Conservation (phyloP, 2,329 filamentous ascomycete genomes). For the Diplocarpon mali region DNA sequence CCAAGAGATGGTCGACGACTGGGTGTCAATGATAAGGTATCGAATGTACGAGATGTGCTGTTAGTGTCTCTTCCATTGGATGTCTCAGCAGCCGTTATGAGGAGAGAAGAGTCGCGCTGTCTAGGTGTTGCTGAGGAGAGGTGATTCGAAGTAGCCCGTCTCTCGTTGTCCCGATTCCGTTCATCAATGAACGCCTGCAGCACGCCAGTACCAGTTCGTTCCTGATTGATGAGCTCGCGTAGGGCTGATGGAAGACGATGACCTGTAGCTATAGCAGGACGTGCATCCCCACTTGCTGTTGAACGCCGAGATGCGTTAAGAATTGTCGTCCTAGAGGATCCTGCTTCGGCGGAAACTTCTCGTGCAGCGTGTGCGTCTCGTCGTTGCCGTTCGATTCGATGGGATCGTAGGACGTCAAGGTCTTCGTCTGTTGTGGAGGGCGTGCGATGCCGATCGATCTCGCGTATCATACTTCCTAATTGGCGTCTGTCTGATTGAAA, state of each 20-base stretch:
- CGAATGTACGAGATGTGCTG: slow-evolving; percentile 20
- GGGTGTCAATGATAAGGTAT: slow-evolving; percentile 18
- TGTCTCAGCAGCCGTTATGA: slow-evolving; percentile 20
- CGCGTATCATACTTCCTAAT: slow-evolving; percentile 18
- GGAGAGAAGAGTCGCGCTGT: slow-evolving; percentile 17
- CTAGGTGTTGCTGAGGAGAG: slow-evolving; percentile 18
- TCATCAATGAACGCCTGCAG: slow-evolving; percentile 27
- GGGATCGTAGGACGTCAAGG: slow-evolving; percentile 43
- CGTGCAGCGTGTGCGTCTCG: slow-evolving; percentile 23
- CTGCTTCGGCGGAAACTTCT: slow-evolving; percentile 15
- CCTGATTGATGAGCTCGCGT: slow-evolving; percentile 24
- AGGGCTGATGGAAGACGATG: slow-evolving; percentile 19
- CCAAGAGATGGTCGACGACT: slow-evolving; percentile 29
- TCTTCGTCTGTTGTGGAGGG: slow-evolving; percentile 42
- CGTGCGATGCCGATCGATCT: slow-evolving; percentile 35
- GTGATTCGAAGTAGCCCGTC: slow-evolving; percentile 8
- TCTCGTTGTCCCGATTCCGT: slow-evolving; percentile 26
- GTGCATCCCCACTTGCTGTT: neutral
- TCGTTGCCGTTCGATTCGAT: slow-evolving; percentile 41
- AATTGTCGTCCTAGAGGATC: slow-evolving; percentile 10
- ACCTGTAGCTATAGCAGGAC: too few species aligned
- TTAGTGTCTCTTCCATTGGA: slow-evolving; percentile 14
- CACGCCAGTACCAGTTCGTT: slow-evolving; percentile 21
- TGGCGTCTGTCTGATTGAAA: slow-evolving; percentile 22
- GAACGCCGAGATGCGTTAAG: slow-evolving; percentile 13